Evolutionary conservation across 2,329 filamentous ascomycete genomes (phyloP), one percentile per base, ranked within the genome.

Genomic region (Coniochaeta sp.): DNA sequence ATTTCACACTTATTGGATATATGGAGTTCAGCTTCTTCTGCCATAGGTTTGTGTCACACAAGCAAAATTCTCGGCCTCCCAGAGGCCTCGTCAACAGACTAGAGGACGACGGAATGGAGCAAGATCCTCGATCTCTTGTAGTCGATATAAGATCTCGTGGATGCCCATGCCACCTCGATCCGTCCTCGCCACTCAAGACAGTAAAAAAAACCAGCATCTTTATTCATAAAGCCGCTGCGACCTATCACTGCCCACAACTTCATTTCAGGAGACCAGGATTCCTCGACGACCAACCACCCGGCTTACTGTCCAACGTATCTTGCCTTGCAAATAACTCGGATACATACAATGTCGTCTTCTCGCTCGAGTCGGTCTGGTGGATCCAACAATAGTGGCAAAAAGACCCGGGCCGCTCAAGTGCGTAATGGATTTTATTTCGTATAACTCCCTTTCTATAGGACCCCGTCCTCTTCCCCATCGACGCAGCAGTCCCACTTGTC

Each of bases 361-460:
- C 65, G 68, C 50, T 71, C 70, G 14, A 55, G 61, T 26, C 65
- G 67, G 11, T 65, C 64, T 31, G 60, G 64, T 12, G 26, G 62
- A 59, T 44, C 65, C 60, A 26, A 61, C 58, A 65, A 65, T 26
- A 65, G 65, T 31, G 61, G 66, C 57, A 72, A 69, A 60, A 68
- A 65, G 64, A 61, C 65, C 57, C 68, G 68, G 64, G 60, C 62
- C 34, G 66, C 65, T 17, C 69, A 69, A 65, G 71, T 72, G 59
- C 64, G 70, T 71, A 62, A 60, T 26, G 64, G 62, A 47, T 68
- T 70, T 59, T 63, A 67, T 64, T 71, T 67, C 65, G 67, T 70
- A 68, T 62, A 26, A 55, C 59, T 55, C 60, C 40, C 47, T 44
- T 44, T 56, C 57, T 43, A 58, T 58, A 26, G 24, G 24, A 26